Percentiles rank a stretch among this genome's conserved stretches.
Evolutionary conservation across 768 basidiomycete species (phyloP).

Genomic region (Thelephora ganbajun): DNA sequence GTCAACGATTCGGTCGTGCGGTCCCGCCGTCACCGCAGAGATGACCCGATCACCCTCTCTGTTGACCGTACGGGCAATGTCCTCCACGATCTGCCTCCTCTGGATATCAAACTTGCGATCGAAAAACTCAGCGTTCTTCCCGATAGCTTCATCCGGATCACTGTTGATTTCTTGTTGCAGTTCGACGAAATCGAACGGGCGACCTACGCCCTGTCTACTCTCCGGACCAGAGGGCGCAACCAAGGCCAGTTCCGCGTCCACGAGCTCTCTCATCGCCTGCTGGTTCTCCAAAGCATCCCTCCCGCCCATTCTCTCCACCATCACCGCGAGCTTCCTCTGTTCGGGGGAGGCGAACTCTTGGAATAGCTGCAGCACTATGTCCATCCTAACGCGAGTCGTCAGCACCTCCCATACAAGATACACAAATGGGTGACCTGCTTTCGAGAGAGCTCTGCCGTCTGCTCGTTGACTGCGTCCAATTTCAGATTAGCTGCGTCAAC

Average conservation of each 20-base stretch:
- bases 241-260: slow-evolving; percentile 8
- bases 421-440: neutral
- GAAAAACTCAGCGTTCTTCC: slow-evolving; percentile 27
- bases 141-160: slow-evolving; percentile 17
- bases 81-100: slow-evolving; percentile 23
- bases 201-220: slow-evolving; percentile 20
- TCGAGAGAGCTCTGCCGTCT: neutral
- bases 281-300: slow-evolving; percentile 21
- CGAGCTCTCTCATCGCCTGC: slow-evolving; percentile 14
- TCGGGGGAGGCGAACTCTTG: slow-evolving; percentile 24
- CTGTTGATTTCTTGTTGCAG: slow-evolving; percentile 14
- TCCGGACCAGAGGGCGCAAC: slow-evolving; percentile 1
- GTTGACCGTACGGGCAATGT: slow-evolving; percentile 15
- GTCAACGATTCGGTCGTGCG: slow-evolving; percentile 31
- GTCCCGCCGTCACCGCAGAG: slow-evolving; percentile 23
- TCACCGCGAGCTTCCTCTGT: slow-evolving; percentile 23
- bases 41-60: slow-evolving; percentile 27
- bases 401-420: neutral
- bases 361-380: slow-evolving; percentile 23
- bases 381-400: slow-evolving; percentile 8
- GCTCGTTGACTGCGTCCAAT: slow-evolving; percentile 3
- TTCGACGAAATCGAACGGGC: slow-evolving; percentile 6
- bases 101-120: slow-evolving; percentile 33
- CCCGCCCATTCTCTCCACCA: slow-evolving; percentile 27
- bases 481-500: slow-evolving; percentile 11